These are phyloP conservation scores for Hibiscus syriacus DNA, from an alignment of 345 rosid genomes.

Conservation along the genomic window DNA sequence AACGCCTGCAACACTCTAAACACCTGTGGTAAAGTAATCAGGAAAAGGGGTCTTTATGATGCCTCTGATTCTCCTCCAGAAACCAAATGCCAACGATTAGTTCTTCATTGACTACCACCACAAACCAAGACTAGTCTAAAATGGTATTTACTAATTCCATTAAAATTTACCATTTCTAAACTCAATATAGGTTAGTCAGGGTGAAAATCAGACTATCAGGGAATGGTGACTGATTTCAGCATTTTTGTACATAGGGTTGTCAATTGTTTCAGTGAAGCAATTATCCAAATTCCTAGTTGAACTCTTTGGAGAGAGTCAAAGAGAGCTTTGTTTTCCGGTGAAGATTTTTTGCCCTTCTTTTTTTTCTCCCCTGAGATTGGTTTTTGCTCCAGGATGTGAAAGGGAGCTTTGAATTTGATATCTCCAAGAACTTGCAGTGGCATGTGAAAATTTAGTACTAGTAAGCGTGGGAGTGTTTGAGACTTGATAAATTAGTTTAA, in stretches of 20 bases:
- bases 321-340: not conserved
- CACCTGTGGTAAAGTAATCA: constrained; percentile 40
- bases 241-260: constrained; percentile 35
- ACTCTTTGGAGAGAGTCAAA: constrained; percentile 8
- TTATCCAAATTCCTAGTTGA: constrained; percentile 8
- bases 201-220: constrained; percentile 2
- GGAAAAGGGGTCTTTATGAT: constrained; percentile 57
- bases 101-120: constrained; percentile 44
- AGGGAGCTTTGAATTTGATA: constrained; percentile 5
- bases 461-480: too few relatives aligned
- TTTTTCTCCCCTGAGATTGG: not conserved
- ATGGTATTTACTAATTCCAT: constrained; percentile 5
- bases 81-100: constrained; percentile 57
- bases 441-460: not conserved
- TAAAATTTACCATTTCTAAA: constrained; percentile 1
- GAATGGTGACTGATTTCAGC: constrained; percentile 10
- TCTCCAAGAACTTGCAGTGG: constrained; percentile 1
- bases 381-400: constrained; percentile 18
- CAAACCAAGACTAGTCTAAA: not conserved
- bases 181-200: constrained; percentile 18
- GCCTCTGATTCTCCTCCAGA: constrained; percentile 49
- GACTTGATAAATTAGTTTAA: not conserved
- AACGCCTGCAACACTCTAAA: constrained; percentile 26
- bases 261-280: constrained; percentile 11
- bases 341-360: not conserved